phyloP scores from a whole-genome alignment of 768 basidiomycete species.

The Coprinellus micaceus region DNA sequence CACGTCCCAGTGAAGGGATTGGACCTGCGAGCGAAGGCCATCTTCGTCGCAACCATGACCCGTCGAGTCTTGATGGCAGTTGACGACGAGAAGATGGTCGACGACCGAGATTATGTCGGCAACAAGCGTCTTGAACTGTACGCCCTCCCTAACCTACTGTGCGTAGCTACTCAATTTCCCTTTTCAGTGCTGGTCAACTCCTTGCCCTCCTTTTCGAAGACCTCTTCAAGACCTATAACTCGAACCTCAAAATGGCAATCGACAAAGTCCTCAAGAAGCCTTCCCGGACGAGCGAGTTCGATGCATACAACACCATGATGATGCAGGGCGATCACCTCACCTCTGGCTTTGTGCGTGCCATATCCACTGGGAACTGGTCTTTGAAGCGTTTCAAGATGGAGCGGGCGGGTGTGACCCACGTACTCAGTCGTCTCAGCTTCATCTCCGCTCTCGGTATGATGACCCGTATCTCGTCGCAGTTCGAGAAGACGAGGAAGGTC shows the following conservation, averaged over 20 bases:
- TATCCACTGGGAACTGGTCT: constrained; percentile 99
- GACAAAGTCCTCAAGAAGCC: constrained; percentile 98
- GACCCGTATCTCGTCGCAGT: constrained; percentile 98
- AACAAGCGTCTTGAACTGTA: constrained; percentile 98
- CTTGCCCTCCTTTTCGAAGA: constrained; percentile 96
- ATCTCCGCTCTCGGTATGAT: constrained; percentile 99
- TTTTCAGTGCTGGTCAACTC: constrained; percentile 88
- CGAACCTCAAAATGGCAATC: constrained; percentile 90
- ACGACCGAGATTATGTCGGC: constrained; percentile 98
- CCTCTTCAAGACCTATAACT: constrained; percentile 97
- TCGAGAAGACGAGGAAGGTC: constrained; percentile 98
- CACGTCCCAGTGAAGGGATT: constrained; percentile 90
- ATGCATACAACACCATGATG: constrained; percentile 91
- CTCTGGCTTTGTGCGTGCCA: constrained; percentile 91
- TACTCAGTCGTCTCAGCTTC: constrained; percentile 91
- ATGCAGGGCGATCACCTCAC: constrained; percentile 97
- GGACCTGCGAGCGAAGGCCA: constrained; percentile 90
- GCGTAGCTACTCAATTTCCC: not conserved
- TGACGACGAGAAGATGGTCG: constrained; percentile 95
- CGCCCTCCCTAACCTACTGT: constrained; percentile 28
- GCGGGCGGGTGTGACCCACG: constrained; percentile 96
- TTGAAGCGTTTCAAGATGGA: constrained; percentile 99
- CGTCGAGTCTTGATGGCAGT: constrained; percentile 94
- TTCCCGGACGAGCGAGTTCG: constrained; percentile 90
- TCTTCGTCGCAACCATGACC: constrained; percentile 98